phyloP scores from a whole-genome alignment of 176 grass and related monocot species.

The Pharus latifolius region DNA sequence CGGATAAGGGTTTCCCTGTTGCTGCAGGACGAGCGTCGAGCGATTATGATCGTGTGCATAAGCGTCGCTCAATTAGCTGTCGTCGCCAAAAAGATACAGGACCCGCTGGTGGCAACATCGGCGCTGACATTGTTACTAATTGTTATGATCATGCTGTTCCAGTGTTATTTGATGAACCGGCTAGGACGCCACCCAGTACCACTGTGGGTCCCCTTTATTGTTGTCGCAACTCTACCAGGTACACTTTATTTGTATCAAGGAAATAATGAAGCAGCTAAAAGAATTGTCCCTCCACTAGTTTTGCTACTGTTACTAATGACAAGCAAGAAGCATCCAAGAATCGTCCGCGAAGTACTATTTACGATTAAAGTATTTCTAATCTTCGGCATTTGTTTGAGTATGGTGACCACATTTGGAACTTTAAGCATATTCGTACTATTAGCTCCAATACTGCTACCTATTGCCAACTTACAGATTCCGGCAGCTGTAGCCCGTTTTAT shows the following conservation, averaged over 20 bases:
- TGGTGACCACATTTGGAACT: neutral
- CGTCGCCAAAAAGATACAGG: too few species aligned
- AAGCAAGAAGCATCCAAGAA: neutral
- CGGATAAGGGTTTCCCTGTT: neutral
- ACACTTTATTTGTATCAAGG: too few species aligned
- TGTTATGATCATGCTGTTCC: neutral
- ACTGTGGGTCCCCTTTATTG: neutral
- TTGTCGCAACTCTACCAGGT: neutral
- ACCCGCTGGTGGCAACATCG: too few species aligned
- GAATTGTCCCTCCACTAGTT: too few species aligned
- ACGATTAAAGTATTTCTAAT: neutral
- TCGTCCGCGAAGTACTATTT: neutral
- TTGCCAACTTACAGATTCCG: neutral
- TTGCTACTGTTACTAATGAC: neutral
- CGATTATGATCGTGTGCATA: neutral
- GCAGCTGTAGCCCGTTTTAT: neutral
- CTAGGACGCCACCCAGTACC: neutral
- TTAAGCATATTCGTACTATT: neutral
- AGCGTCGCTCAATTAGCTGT: too few species aligned
- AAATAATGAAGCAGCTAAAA: too few species aligned
- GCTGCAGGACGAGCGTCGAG: neutral
- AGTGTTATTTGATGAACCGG: neutral
- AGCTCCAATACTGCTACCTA: neutral
- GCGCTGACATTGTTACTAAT: neutral
- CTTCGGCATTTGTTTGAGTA: neutral